Conservation (phyloP, 192 early-diverging fungal genomes). For the Dimargaris verticillata region DNA sequence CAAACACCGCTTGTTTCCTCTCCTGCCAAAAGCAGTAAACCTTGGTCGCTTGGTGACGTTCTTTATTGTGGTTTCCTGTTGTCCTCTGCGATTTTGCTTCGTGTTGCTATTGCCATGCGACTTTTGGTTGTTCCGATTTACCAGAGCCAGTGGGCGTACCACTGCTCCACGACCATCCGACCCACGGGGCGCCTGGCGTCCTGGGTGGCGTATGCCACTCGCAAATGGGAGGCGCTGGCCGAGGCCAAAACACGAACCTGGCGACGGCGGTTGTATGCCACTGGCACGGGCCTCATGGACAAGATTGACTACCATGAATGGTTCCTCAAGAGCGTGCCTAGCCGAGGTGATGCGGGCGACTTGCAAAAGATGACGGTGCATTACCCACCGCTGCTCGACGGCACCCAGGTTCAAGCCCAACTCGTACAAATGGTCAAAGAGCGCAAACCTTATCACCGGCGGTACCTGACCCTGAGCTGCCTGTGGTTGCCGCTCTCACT, state of each 20-base stretch:
- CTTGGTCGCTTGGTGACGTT: no score
- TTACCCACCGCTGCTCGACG: constrained; percentile 28
- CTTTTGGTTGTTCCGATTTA: constrained; percentile 34
- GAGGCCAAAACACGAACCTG: constrained; percentile 24
- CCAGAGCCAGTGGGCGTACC: constrained; percentile 24
- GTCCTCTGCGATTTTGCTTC: no score
- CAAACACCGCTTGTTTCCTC: no score
- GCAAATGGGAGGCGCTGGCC: constrained; percentile 35
- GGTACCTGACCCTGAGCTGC: constrained; percentile 50
- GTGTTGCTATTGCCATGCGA: neutral
- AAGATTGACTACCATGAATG: constrained; percentile 54
- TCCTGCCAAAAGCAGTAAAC: no score
- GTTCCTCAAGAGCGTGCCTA: constrained; percentile 55
- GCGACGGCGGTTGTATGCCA: constrained; percentile 38
- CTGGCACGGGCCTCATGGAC: constrained; percentile 48
- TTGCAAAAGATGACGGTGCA: constrained; percentile 20
- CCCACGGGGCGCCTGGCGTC: constrained; percentile 27
- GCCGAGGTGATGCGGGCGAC: constrained; percentile 16
- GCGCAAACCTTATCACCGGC: constrained; percentile 45
- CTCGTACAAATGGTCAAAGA: constrained; percentile 28
- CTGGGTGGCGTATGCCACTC: constrained; percentile 25
- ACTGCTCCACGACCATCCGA: constrained; percentile 33
- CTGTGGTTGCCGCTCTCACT: constrained; percentile 49
- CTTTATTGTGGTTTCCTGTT: no score
- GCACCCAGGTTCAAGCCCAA: constrained; percentile 23